A percentile compares a stretch with the other conserved stretches of the same genome.
These are phyloP conservation scores for Elymus sibiricus DNA, from an alignment of 176 grass and related monocot genomes.

Conservation along the genomic window DNA sequence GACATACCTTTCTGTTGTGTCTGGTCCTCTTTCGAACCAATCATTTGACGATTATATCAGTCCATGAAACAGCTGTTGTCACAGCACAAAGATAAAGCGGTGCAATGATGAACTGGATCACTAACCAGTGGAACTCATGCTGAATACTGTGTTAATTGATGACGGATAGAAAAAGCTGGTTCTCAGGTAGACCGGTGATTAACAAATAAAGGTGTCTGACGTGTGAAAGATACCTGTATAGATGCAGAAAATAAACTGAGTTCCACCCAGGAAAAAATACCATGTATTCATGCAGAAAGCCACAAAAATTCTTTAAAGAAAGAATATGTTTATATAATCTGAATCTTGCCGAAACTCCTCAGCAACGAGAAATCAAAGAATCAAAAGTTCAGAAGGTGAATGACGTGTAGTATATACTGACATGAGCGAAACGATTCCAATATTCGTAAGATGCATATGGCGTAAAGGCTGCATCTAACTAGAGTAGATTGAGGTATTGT, in stretches of 20 bases:
- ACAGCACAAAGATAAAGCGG: conserved; percentile 19
- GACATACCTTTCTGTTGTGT: background rate
- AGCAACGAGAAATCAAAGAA: background rate
- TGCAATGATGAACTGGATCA: conserved; percentile 13
- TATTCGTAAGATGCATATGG: background rate
- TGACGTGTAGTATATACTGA: background rate
- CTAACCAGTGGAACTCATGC: conserved; percentile 7
- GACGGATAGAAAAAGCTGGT: background rate
- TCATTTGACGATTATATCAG: conserved; percentile 8
- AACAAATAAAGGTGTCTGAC: background rate
- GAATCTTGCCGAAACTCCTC: background rate
- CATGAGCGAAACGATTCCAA: background rate
- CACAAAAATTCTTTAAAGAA: background rate
- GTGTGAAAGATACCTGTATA: background rate
- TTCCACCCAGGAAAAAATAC: background rate
- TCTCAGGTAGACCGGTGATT: background rate
- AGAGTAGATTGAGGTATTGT: background rate
- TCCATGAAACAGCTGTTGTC: conserved; percentile 10
- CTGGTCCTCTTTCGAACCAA: conserved; percentile 20
- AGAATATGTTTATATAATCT: background rate
- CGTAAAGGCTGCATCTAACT: background rate
- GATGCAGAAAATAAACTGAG: background rate
- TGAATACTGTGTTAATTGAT: conserved; percentile 9
- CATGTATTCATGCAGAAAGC: background rate
- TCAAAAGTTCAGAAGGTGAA: background rate